Conservation (phyloP, 495 filamentous ascomycete genomes). For the Trypethelium eluteriae region DNA sequence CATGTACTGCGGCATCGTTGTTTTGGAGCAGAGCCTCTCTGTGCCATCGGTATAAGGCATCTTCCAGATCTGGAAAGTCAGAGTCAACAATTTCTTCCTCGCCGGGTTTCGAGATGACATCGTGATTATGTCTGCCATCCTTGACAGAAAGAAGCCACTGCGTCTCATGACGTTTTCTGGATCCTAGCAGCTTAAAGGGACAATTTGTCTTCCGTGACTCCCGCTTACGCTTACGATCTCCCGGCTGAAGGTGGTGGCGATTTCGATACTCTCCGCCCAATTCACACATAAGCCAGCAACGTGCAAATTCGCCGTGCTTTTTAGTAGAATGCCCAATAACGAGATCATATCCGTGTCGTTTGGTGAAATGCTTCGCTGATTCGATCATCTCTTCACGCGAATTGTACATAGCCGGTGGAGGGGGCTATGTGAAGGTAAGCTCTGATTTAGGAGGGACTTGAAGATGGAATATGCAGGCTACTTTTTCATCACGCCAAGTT, state of each 20-base stretch:
- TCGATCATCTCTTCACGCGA: slow-evolving; percentile 10
- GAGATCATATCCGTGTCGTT: slow-evolving; percentile 12
- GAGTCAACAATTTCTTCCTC: background rate
- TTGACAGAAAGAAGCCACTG: slow-evolving; percentile 10
- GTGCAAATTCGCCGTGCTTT: slow-evolving; percentile 9
- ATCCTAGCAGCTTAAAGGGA: slow-evolving; percentile 9
- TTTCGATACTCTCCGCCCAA: slow-evolving; percentile 8
- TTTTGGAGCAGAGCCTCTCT: background rate
- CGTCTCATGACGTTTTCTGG: background rate
- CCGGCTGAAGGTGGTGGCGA: slow-evolving; percentile 4
- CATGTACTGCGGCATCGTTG: slow-evolving; percentile 1
- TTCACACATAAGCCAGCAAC: slow-evolving; percentile 4
- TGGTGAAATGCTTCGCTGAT: slow-evolving; percentile 3
- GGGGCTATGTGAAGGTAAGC: background rate
- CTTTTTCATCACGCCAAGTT: background rate
- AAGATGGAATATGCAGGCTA: background rate
- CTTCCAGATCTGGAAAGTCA: slow-evolving; percentile 10
- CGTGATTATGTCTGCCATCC: slow-evolving; percentile 12
- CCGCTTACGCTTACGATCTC: slow-evolving; percentile 13
- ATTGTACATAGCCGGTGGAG: slow-evolving; percentile 1
- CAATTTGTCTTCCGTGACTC: slow-evolving; percentile 8
- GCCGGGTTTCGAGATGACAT: background rate
- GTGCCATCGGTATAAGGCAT: slow-evolving; percentile 10
- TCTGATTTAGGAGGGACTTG: background rate
- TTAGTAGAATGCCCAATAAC: slow-evolving; percentile 13